A percentile compares a stretch with the other conserved stretches of the same genome.
phyloP scores from a whole-genome alignment of 768 basidiomycete species.

The Infundibulicybe gibba region DNA sequence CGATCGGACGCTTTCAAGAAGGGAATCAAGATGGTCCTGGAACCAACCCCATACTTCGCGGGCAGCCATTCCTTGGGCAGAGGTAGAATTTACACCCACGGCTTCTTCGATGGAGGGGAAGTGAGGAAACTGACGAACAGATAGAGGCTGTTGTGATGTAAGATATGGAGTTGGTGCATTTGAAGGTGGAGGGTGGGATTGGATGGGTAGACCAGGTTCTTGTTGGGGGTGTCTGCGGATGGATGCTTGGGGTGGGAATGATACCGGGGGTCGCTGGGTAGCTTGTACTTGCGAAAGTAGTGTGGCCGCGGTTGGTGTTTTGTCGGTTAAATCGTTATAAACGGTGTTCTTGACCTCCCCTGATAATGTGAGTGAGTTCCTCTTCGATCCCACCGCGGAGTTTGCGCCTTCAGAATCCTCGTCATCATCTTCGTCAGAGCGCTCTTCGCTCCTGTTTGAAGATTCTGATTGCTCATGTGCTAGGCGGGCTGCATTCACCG shows the following conservation, averaged over 20 bases:
- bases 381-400: conserved; percentile 62
- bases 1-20: conserved; percentile 72
- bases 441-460: conserved; percentile 58
- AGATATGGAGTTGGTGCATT: conserved; percentile 44
- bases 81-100: conserved; percentile 68
- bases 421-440: conserved; percentile 83
- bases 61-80: conserved; percentile 74
- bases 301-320: conserved; percentile 81
- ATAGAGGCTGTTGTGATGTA: conserved; percentile 47
- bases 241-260: conserved; percentile 67
- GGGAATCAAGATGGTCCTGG: conserved; percentile 82
- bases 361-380: conserved; percentile 67
- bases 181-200: conserved; percentile 55
- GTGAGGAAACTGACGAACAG: conserved; percentile 73
- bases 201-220: conserved; percentile 50
- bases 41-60: conserved; percentile 92
- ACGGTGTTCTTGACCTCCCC: conserved; percentile 58
- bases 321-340: conserved; percentile 70
- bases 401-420: conserved; percentile 76
- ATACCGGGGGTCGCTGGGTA: conserved; percentile 52
- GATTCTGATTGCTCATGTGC: conserved; percentile 70
- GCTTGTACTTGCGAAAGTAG: conserved; percentile 77
- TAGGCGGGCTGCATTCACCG: conserved; percentile 69
- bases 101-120: conserved; percentile 89
- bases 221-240: conserved; percentile 72